These are phyloP conservation scores for Ploettnerulaceae sp. DNA, from an alignment of 2,329 filamentous ascomycete species.

Conservation along the genomic window DNA sequence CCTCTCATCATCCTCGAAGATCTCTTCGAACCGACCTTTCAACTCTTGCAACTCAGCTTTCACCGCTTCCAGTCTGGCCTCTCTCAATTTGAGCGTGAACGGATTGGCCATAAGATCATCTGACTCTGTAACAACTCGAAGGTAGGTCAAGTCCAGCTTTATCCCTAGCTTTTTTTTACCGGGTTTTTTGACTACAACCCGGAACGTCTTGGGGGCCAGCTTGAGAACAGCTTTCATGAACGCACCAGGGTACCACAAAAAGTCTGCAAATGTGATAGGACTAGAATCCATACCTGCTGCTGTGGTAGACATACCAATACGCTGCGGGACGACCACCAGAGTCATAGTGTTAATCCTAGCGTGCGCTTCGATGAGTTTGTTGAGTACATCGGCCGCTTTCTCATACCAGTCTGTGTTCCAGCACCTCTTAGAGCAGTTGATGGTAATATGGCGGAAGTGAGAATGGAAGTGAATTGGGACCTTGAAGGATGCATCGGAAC, in stretches of 20 bases:
- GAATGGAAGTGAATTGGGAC: slow-evolving; percentile 14
- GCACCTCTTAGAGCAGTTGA: slow-evolving; percentile 20
- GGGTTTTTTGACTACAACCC: slow-evolving; percentile 25
- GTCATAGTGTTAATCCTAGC: slow-evolving; percentile 23
- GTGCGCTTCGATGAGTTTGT: slow-evolving; percentile 16
- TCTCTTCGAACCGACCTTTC: slow-evolving; percentile 22
- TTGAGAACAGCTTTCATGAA: slow-evolving; percentile 22
- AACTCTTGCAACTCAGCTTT: slow-evolving; percentile 19
- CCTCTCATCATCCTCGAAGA: slow-evolving; percentile 19
- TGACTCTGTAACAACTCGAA: background rate
- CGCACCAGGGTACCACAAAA: slow-evolving; percentile 18
- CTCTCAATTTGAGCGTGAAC: slow-evolving; percentile 8
- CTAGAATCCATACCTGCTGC: slow-evolving; percentile 15
- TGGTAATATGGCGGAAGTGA: slow-evolving; percentile 21
- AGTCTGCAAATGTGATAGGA: slow-evolving; percentile 25
- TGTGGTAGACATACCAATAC: slow-evolving; percentile 14
- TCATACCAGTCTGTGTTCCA: slow-evolving; percentile 22
- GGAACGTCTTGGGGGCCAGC: slow-evolving; percentile 23
- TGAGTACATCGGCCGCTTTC: slow-evolving; percentile 17
- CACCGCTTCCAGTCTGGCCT: slow-evolving; percentile 1
- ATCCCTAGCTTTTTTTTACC: slow-evolving; percentile 13
- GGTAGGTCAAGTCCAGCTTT: slow-evolving; percentile 15
- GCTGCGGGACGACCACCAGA: slow-evolving; percentile 20
- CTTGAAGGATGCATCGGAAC: background rate
- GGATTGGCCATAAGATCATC: slow-evolving; percentile 4